Evolutionary conservation across 2,329 filamentous ascomycete species (phyloP).

Genomic region (Apiospora malaysiana): DNA sequence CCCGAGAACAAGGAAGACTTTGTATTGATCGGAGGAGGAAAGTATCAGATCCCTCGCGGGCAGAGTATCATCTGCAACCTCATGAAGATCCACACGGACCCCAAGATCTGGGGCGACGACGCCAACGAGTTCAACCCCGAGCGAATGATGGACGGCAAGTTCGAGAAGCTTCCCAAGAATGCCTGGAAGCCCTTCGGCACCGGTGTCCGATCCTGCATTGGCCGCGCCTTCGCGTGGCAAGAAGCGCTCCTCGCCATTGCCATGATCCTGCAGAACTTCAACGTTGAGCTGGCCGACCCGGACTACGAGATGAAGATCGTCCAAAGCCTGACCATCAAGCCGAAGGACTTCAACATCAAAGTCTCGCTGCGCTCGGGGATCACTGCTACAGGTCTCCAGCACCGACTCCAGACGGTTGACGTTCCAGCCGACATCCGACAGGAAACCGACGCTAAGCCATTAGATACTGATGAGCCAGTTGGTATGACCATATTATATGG

Average conservation of each 20-base stretch:
- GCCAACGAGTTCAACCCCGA: constrained; percentile 72
- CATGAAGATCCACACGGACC: constrained; percentile 64
- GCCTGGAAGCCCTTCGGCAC: constrained; percentile 79
- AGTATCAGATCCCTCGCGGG: constrained; percentile 62
- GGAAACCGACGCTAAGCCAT: constrained; percentile 18
- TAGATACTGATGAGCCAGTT: constrained; percentile 25
- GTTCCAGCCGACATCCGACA: constrained; percentile 29
- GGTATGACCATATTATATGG: constrained; percentile 59
- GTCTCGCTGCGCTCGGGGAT: constrained; percentile 57
- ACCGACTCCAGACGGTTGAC: constrained; percentile 28
- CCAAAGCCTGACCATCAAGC: constrained; percentile 66
- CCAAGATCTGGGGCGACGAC: constrained; percentile 68
- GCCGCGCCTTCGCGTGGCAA: constrained; percentile 76
- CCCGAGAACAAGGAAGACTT: constrained; percentile 68
- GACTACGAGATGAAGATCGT: constrained; percentile 42
- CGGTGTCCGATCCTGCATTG: constrained; percentile 73
- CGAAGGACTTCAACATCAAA: constrained; percentile 67
- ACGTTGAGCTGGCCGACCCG: constrained; percentile 63
- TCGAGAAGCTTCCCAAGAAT: constrained; percentile 66
- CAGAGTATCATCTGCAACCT: constrained; percentile 58
- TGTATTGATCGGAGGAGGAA: constrained; percentile 62
- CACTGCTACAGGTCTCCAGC: constrained; percentile 36
- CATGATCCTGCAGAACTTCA: constrained; percentile 65
- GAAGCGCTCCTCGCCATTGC: constrained; percentile 67
- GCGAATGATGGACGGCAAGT: constrained; percentile 73